phyloP scores from a whole-genome alignment of 208 protist genomes.

The Crithidia sp. region DNA sequence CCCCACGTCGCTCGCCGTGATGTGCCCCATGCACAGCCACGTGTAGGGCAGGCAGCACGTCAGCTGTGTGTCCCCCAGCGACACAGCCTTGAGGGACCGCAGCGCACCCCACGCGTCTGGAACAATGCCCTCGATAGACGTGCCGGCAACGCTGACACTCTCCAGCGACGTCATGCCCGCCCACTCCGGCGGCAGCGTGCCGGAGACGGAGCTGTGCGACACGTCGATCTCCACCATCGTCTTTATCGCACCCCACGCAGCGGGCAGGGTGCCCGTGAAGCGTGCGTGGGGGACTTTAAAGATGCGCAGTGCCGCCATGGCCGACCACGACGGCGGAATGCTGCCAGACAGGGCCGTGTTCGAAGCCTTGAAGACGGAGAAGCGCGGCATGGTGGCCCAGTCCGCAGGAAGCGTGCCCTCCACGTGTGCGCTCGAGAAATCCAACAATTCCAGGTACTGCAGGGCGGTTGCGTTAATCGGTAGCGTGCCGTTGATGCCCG shows the following conservation, averaged over 20 bases:
- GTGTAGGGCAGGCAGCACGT: slow-evolving; percentile 1
- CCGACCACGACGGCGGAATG: background rate
- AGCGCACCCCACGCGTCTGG: slow-evolving; percentile 13
- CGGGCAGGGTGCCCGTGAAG: slow-evolving; percentile 7
- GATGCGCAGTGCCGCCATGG: background rate
- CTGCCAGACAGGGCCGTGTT: background rate
- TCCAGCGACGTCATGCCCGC: background rate
- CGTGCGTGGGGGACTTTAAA: background rate
- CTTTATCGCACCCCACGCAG: slow-evolving; percentile 8
- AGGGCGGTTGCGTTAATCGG: background rate
- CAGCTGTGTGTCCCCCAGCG: background rate
- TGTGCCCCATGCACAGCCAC: background rate
- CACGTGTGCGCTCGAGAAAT: too few relatives aligned
- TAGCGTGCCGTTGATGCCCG: background rate
- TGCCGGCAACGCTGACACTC: background rate
- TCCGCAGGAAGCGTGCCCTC: too few relatives aligned
- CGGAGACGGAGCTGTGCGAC: background rate
- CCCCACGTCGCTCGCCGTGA: background rate
- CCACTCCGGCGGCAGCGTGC: slow-evolving; percentile 21
- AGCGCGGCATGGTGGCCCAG: background rate
- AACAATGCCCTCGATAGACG: background rate
- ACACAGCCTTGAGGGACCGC: background rate
- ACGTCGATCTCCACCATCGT: background rate
- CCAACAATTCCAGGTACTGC: too few relatives aligned
- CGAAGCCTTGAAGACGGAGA: background rate